Base-by-base conservation (phyloP, 805 yeast genomes). In the Nakazawaea pomicola region DNA sequence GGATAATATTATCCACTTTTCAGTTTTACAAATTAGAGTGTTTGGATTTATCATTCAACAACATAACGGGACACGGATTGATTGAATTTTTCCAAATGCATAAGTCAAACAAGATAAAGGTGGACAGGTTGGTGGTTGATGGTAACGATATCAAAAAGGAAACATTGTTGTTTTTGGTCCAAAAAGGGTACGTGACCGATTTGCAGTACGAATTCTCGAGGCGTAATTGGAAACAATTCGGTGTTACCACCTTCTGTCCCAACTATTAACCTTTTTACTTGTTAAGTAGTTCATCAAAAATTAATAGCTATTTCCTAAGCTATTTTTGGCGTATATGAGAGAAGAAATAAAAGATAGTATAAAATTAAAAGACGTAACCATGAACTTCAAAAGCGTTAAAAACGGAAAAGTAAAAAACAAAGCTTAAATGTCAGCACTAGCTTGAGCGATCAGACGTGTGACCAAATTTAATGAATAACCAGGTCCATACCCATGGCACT, bases 401-500 rank as follows among this genome's bases (percentile, higher is more conserved):
- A 12, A n/a, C 15, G 15, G n/a, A 28, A 28, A n/a, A 28, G 20
- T 8, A n/a, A 9, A 30, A 8, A n/a, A n/a, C 17, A 9, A 30
- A 16, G 10, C n/a, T 16, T 19, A n/a, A n/a, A n/a, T n/a, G n/a
- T n/a, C 34, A 7, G n/a, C 18, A 11, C 14, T 10, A 14, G 24
- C 36, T 11, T 33, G n/a, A 14, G 14, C 32, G 18, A 72, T 54
- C 10, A 64, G 58, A 32, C 61, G 52, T 45, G 76, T 70, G 15
- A 78, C 70, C 38, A 65, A 28, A 2, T 52, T 55, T 29, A 76
- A 46, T 0, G 76, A 68, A 49, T 79, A 79, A 1, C 83, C 85
- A 6, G 86, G 84, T 0, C 95, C 96, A 51, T 65, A 72, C 2
- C 90, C 93, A 55, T 86, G 91, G 54, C 95, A 87, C 29, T 65